These are phyloP conservation scores for Aureobasidium subglaciale DNA, from an alignment of 2,329 filamentous ascomycete genomes.

Conservation along the genomic window DNA sequence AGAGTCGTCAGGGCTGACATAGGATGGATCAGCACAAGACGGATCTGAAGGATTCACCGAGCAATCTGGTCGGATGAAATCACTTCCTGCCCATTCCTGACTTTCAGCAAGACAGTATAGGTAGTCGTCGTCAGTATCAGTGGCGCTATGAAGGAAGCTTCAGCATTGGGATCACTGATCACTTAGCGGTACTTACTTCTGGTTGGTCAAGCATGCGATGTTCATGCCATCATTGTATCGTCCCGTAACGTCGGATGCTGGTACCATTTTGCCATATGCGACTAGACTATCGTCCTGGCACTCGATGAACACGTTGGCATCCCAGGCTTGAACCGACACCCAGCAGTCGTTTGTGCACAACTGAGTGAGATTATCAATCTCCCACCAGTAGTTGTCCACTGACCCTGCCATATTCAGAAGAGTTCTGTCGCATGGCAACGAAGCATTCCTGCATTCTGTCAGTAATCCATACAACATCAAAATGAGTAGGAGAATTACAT, in stretches of 20 bases:
- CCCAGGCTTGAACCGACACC: not conserved
- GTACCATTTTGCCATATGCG: not conserved
- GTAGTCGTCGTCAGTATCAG: not conserved
- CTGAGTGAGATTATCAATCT: not conserved
- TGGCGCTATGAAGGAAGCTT: not conserved
- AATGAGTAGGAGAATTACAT: no score
- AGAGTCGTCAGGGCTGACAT: not conserved
- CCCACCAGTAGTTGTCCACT: no score
- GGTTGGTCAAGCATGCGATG: not conserved
- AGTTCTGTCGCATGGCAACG: no score
- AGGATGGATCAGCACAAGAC: not conserved
- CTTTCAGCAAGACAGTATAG: not conserved
- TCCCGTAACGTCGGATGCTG: not conserved
- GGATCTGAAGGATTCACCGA: not conserved
- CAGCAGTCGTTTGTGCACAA: not conserved
- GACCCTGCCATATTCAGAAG: no score
- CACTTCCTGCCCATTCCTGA: not conserved
- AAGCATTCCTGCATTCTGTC: no score
- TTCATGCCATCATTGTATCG: not conserved
- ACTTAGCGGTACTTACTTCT: no score
- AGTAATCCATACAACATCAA: no score
- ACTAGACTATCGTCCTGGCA: not conserved
- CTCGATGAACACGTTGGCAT: no score
- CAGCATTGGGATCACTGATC: not conserved
- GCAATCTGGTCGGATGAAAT: not conserved